phyloP scores from a whole-genome alignment of 2,329 filamentous ascomycete species.

The Clonostachys byssicola region DNA sequence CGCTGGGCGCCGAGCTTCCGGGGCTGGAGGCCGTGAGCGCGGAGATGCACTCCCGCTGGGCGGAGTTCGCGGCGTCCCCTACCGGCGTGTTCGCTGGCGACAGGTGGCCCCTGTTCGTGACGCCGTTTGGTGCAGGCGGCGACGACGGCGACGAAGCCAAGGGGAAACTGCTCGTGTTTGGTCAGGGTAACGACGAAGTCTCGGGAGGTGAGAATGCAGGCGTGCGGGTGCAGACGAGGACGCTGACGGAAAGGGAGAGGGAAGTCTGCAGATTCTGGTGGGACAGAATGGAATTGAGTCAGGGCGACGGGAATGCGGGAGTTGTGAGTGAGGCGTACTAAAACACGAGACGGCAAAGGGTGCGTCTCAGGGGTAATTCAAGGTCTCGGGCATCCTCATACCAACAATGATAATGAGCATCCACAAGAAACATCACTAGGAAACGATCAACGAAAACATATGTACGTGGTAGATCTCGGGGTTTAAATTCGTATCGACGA shows the following conservation, averaged over 20 bases:
- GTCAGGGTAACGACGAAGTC: constrained; percentile 53
- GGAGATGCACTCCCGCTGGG: constrained; percentile 39
- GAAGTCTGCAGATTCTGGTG: constrained; percentile 59
- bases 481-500: not conserved
- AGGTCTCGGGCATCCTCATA: too few species aligned
- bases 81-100: constrained; percentile 10
- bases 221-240: constrained; percentile 33
- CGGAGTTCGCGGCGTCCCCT: constrained; percentile 23
- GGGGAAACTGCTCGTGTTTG: constrained; percentile 49
- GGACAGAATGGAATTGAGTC: constrained; percentile 34
- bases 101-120: constrained; percentile 37
- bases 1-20: constrained; percentile 26
- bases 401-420: too few species aligned
- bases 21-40: constrained; percentile 31
- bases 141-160: constrained; percentile 8
- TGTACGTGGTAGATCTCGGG: not conserved
- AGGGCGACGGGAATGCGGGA: constrained; percentile 12
- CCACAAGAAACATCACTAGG: too few species aligned
- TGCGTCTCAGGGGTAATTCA: too few species aligned
- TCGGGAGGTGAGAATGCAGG: constrained; percentile 31
- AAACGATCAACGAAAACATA: too few species aligned
- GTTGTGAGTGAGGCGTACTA: not conserved
- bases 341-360: not conserved
- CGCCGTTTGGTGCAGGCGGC: constrained; percentile 22
- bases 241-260: constrained; percentile 35